phyloP scores from a whole-genome alignment of 768 basidiomycete species.

The Phanerodontia chrysosporium region DNA sequence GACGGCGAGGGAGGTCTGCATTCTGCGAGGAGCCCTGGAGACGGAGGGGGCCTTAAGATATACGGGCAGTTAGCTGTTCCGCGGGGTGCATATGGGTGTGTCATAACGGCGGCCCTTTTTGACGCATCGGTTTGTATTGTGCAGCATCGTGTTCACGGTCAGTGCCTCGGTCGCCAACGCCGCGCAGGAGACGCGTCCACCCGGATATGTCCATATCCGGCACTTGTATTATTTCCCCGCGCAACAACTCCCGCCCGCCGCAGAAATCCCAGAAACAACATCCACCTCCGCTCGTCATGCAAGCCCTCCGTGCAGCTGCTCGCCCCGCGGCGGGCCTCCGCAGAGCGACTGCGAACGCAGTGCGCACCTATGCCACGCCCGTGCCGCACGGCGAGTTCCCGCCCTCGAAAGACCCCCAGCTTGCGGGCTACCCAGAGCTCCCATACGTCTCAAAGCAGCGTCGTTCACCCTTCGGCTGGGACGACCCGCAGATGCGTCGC shows the following conservation, averaged over 20 bases:
- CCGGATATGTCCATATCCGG: background rate
- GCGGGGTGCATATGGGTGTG: background rate
- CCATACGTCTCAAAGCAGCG: conserved; percentile 64
- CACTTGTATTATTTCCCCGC: background rate
- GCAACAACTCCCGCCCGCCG: background rate
- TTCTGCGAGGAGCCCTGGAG: background rate
- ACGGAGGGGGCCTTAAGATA: conserved; percentile 5
- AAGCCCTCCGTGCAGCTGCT: conserved; percentile 35
- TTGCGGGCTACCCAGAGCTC: conserved; percentile 69
- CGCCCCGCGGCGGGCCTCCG: conserved; percentile 36
- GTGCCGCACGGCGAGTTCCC: conserved; percentile 27
- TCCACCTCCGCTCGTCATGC: conserved; percentile 17
- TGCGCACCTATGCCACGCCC: conserved; percentile 27
- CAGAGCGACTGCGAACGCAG: conserved; percentile 11
- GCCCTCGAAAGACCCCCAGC: conserved; percentile 50
- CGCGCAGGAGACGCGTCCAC: background rate
- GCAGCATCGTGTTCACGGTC: conserved; percentile 7
- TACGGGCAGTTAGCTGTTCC: background rate
- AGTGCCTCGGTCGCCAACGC: background rate
- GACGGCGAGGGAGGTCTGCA: background rate
- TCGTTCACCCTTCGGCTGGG: conserved; percentile 65
- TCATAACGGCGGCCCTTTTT: conserved; percentile 7
- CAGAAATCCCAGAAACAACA: background rate
- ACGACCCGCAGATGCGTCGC: conserved; percentile 69
- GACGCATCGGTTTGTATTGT: background rate